Conservation (phyloP, 129 eudicot species). For the Pittosporum tobira region DNA sequence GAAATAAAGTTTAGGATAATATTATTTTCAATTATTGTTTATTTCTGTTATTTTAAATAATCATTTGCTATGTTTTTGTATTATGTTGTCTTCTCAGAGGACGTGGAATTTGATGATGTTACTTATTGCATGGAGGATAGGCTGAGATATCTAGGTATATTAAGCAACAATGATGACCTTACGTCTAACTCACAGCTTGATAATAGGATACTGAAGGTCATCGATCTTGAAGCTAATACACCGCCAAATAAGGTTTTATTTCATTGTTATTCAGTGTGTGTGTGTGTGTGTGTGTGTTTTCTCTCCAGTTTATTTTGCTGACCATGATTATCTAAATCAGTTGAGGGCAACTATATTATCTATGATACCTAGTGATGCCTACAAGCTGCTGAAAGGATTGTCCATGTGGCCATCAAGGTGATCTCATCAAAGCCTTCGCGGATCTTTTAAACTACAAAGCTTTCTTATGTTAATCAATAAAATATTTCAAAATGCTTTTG, state of each 20-base stretch:
- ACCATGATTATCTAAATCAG: conserved; percentile 27
- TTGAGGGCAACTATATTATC: conserved; percentile 54
- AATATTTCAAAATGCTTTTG: conserved; percentile 4
- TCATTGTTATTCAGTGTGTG: too few relatives aligned
- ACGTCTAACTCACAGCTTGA: conserved; percentile 25
- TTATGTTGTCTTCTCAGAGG: conserved; percentile 23
- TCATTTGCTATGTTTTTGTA: neutral
- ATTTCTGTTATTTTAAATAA: conserved; percentile 4
- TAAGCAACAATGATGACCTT: conserved; percentile 31
- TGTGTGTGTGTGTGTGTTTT: too few relatives aligned
- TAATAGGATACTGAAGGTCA: conserved; percentile 41
- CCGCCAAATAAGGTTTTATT: conserved; percentile 63
- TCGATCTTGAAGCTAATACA: conserved; percentile 41
- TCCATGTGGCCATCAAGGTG: conserved; percentile 64
- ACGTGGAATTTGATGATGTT: conserved; percentile 28
- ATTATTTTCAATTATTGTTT: neutral
- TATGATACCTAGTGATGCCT: conserved; percentile 53
- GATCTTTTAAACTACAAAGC: too few relatives aligned
- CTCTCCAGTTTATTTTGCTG: conserved; percentile 8
- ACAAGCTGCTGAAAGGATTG: conserved; percentile 45
- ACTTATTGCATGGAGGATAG: conserved; percentile 63
- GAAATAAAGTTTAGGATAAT: neutral
- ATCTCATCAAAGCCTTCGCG: conserved; percentile 14
- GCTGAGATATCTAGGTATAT: conserved; percentile 57
- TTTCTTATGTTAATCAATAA: neutral